Base-by-base conservation (phyloP, 2,329 filamentous ascomycete genomes). In the Aspergillus oerlinghausenensis region DNA sequence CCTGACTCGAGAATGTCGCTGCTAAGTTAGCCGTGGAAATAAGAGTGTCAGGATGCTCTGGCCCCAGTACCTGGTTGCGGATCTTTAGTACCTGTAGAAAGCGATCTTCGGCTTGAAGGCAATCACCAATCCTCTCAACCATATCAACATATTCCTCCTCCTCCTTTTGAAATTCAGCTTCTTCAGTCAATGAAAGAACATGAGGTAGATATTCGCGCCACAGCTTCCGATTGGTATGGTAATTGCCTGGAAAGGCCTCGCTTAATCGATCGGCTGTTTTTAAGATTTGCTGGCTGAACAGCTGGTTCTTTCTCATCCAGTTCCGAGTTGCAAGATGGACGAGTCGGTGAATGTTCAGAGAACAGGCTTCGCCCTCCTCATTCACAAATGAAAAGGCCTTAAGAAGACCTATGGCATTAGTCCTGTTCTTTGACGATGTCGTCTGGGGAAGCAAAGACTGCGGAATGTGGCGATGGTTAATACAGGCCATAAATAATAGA, bases 171-270 rank as follows among this genome's bases (percentile, higher is more conserved):
- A 35, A 35, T 35, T 35, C 32, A 35, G 4, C 2, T 35, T 35
- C 32, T 35, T 4, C 4, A 4, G 5, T 4, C 0, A 35, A 14
- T 14, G 32, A 35, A 35, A 35, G 32, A 35, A 50, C 67, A 60
- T 74, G 70, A 40, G 70, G 68, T 23, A 74, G 52, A 58, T 72
- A 73, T 38, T 53, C 42, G 40, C 57, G 59, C 67, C 69, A 73
- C 3, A 58, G 49, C 11, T 58, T 55, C 58, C 56, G 59, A 38
- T 63, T 68, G 2, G 55, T 23, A 51, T 65, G 47, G 25, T 55
- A 42, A 56, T 23, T 2, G 17, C 47, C 8, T 4, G 62, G 64
- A 54, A 54, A 54, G 45, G 26, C 45, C 28, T 54, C 32, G 0
- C 32, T 35, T 6, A 35, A 6, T 49, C 25, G 28, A 29, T 4